Evolutionary conservation across 441 rosid genomes (phyloP), one percentile per base, ranked within the genome.

Genomic region (Macaranga tanarius): DNA sequence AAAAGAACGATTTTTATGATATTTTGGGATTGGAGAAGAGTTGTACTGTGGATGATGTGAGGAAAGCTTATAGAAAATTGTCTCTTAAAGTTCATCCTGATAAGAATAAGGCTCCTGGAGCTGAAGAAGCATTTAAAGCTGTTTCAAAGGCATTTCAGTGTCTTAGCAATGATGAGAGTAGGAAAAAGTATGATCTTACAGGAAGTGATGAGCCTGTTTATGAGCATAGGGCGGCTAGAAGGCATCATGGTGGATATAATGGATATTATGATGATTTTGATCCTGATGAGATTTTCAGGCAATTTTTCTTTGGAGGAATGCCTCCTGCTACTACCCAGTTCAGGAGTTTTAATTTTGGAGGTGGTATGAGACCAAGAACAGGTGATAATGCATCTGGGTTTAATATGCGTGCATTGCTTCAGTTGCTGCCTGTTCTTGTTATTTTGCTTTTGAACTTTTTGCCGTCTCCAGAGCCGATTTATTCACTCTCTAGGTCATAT

Each of bases 61-160:
- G 95, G 45, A 94, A 89, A 79, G 87, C 96, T 0, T 94, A 94
- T 60, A 76, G 97, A 62, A 94, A 94, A 77, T 82, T 94, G 55
- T 92, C 97, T 1, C 77, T 94, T 66, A 92, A 92, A 74, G 97
- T 94, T 48, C 99, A 94, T 75, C 99, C 99, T 0, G 99, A 94
- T 73, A 94, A 95, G 89, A 95, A 92, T 81, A 87, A 85, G 7
- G 97, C 98, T 42, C 99, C 98, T 0, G 99, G 95, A 0, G 87
- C 99, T 23, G 99, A 95, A 75, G 99, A 95, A 70, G 93, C 95
- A 4, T 95, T 95, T 68, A 95, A 95, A 77, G 76, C 86, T 5
- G 93, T 95, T 47, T 95, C 98, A 0, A 92, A 91, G 73, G 96
- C 99, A 52, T 95, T 95, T 74, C 98, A 92, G 77, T 95, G 98